Evolutionary conservation across 2,329 filamentous ascomycete species (phyloP), one percentile per base, ranked within the genome.

Genomic region (Penicillium sp.): DNA sequence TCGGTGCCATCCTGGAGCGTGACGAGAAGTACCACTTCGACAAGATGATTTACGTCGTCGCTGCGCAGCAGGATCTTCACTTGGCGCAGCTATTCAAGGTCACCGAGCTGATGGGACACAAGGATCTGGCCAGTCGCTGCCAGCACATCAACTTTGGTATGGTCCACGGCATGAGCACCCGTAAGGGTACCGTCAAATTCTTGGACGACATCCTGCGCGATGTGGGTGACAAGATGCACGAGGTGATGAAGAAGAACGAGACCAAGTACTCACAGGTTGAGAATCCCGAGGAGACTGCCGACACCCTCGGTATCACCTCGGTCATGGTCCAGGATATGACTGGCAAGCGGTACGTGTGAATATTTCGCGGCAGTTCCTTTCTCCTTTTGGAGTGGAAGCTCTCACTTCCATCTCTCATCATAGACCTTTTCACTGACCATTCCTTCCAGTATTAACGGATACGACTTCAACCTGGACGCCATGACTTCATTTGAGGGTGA

Each of bases 291-390:
- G 79, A 81, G 46, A 86, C 84, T 8, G 90, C 93, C 52, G 93
- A 97, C 72, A 88, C 81, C 9, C 80, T 97, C 3, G 93, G 91
- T 54, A 96, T 97, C 66, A 90, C 86, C 55, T 86, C 87, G 64
- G 91, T 97, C 65, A 97, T 97, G 90, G 89, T 95, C 18, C 91
- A 97, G 71, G 93, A 97, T 65, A 95, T 97, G 89, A 86, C 82
- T 56, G 93, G 91, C 67, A 97, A 96, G 81, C 82, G 88, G 84
- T 85, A 71, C 56, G 78, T 62, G 18, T 18, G 18, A 18, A 18
- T 1, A 18, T 18, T 18, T 18, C 18, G 18, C 18, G 18, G 18
- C 18, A 18, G 18, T 18, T 18, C 18, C 18, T 18, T 18, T 18
- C 18, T 18, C 1, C 18, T 18, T 18, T 18, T 18, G 18, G 18